Conservation (phyloP, 805 yeast species). For the Wickerhamiella shivajii region DNA sequence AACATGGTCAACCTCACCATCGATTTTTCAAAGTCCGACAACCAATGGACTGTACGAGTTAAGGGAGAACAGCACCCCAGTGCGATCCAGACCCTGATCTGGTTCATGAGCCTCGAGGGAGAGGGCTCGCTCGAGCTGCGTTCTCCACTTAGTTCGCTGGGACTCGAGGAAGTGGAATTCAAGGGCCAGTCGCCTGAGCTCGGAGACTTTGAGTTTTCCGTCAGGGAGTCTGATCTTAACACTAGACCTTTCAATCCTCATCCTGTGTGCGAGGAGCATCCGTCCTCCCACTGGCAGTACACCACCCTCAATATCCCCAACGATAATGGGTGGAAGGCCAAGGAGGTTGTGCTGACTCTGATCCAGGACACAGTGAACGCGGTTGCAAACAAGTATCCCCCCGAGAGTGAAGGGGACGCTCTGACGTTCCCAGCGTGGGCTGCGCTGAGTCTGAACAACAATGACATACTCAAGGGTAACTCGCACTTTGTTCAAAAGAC, state of each 20-base stretch:
- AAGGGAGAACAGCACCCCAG: conserved; percentile 40
- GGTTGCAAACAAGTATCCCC: conserved; percentile 26
- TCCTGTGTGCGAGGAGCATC: conserved; percentile 26
- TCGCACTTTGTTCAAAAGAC: conserved; percentile 66
- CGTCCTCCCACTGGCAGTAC: conserved; percentile 40
- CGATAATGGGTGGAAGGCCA: conserved; percentile 61
- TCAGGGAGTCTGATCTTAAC: conserved; percentile 40
- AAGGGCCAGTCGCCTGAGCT: conserved; percentile 47
- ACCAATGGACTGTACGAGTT: conserved; percentile 64
- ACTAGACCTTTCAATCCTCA: conserved; percentile 35
- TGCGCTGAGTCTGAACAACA: conserved; percentile 37
- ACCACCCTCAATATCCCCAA: conserved; percentile 56
- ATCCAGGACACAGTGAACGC: conserved; percentile 52
- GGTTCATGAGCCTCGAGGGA: conserved; percentile 69
- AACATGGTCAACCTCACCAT: conserved; percentile 48
- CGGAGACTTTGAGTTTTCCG: conserved; percentile 45
- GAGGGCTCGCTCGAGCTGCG: conserved; percentile 26
- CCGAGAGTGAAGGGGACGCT: conserved; percentile 20
- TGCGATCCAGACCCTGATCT: conserved; percentile 46
- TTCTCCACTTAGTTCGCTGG: conserved; percentile 17
- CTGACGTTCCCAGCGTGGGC: conserved; percentile 26
- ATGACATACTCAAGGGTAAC: conserved; percentile 50
- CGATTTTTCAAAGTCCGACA: conserved; percentile 64
- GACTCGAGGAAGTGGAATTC: conserved; percentile 26
- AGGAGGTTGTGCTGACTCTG: conserved; percentile 56